Evolutionary conservation across 768 basidiomycete species (phyloP).

Genomic region (Lentinula sp.): DNA sequence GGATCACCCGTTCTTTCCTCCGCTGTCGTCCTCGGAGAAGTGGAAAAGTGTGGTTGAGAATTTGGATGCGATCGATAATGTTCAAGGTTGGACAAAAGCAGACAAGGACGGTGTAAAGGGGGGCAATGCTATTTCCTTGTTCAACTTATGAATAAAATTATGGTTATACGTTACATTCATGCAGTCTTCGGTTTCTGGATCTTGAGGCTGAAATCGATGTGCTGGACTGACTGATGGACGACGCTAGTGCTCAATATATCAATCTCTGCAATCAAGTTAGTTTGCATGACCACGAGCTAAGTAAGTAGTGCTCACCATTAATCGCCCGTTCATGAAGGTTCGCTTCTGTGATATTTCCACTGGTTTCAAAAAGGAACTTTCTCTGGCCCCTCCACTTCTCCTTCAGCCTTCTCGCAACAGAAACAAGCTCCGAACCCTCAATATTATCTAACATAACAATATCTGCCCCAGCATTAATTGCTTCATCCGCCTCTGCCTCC

Average conservation of each 20-base stretch:
- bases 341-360: constrained; percentile 88
- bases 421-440: constrained; percentile 65
- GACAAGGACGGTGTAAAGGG: constrained; percentile 67
- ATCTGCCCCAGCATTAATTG: constrained; percentile 94
- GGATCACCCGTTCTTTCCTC: constrained; percentile 91
- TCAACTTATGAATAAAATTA: constrained; percentile 34
- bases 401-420: constrained; percentile 65
- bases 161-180: constrained; percentile 2
- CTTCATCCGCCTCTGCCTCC: constrained; percentile 90
- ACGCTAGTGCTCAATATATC: constrained; percentile 91
- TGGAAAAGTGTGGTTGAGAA: constrained; percentile 88
- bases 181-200: constrained; percentile 59
- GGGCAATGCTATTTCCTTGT: constrained; percentile 67
- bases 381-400: constrained; percentile 75
- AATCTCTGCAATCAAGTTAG: constrained; percentile 51
- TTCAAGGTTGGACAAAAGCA: constrained; percentile 51
- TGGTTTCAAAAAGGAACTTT: constrained; percentile 88
- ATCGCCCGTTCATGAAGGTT: constrained; percentile 79
- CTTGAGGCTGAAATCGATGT: constrained; percentile 97
- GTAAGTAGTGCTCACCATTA: constrained; percentile 50
- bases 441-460: constrained; percentile 96
- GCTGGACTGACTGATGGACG: constrained; percentile 88
- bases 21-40: constrained; percentile 56
- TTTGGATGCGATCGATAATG: constrained; percentile 67
- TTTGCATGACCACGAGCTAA: neutral